phyloP scores from a whole-genome alignment of 345 rosid genomes.

The Rhodomyrtus tomentosa region DNA sequence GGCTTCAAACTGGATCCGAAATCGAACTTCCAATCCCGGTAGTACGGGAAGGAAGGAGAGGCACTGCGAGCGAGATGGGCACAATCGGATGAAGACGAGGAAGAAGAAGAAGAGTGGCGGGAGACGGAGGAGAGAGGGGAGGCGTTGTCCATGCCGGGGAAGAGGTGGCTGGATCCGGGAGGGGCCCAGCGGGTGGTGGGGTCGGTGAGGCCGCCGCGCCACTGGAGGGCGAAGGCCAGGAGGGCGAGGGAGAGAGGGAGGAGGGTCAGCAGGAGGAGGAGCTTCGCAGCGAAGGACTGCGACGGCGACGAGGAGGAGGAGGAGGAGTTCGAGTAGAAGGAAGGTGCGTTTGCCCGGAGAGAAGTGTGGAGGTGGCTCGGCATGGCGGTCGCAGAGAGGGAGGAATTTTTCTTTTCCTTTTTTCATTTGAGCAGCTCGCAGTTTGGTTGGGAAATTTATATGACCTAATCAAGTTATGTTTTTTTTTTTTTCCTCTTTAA shows the following conservation, averaged over 20 bases:
- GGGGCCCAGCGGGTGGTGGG: constrained; percentile 64
- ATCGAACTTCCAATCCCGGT: constrained; percentile 65
- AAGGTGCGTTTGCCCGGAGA: constrained; percentile 19
- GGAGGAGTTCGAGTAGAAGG: constrained; percentile 16
- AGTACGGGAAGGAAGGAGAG: constrained; percentile 49
- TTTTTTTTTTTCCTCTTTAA: neutral
- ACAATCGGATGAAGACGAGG: constrained; percentile 35
- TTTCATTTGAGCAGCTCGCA: neutral
- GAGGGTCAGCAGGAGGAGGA: constrained; percentile 66
- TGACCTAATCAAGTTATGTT: neutral
- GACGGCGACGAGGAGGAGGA: constrained; percentile 15
- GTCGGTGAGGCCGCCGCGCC: constrained; percentile 74
- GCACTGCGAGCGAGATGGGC: neutral
- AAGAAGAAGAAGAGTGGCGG: constrained; percentile 43
- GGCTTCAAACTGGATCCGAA: neutral
- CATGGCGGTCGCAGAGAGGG: constrained; percentile 27
- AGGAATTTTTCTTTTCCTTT: neutral
- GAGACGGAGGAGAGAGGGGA: constrained; percentile 52
- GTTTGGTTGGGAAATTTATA: neutral
- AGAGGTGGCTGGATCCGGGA: constrained; percentile 45
- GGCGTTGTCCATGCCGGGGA: constrained; percentile 84
- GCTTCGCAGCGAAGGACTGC: constrained; percentile 42
- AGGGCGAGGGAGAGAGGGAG: constrained; percentile 84
- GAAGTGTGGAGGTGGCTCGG: constrained; percentile 51
- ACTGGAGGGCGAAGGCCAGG: constrained; percentile 82